Conservation (phyloP, 129 eudicot species). For the carrot (Daucus carota) region DH1_v3.0 NC_030387.2:22334001-22334500, state of each 20-base stretch:
- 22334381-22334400: constrained; percentile 43
- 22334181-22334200: constrained; percentile 64
- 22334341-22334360: constrained; percentile 49
- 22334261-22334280: constrained; percentile 88
- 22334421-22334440: background rate
- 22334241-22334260: constrained; percentile 83
- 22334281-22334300: constrained; percentile 88
- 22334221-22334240: constrained; percentile 89
- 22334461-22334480: background rate
- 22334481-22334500: no score
- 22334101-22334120: no score
- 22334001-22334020: background rate
- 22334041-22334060: background rate
- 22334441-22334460: background rate
- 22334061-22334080: background rate
- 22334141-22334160: background rate
- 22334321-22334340: constrained; percentile 47
- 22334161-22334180: constrained; percentile 44
- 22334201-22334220: constrained; percentile 89
- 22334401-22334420: background rate
- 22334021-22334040: background rate
- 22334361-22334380: constrained; percentile 63
- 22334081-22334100: background rate
- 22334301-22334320: constrained; percentile 65
- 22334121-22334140: background rate